These are phyloP conservation scores for Mucuna pruriens DNA, from an alignment of 306 rosid genomes.

Conservation along the genomic window DNA sequence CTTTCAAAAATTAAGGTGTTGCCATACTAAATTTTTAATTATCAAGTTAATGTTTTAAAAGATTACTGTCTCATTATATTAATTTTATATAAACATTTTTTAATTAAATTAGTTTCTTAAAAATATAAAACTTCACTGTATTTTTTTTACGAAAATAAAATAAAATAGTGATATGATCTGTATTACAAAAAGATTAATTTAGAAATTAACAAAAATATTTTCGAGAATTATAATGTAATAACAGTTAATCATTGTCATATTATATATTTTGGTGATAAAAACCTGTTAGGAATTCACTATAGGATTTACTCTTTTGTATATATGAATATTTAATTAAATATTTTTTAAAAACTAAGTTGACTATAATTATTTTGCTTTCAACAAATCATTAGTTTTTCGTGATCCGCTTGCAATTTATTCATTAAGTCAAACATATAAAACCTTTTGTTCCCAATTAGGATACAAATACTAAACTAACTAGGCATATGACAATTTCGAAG, in stretches of 20 bases:
- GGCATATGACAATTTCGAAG: conserved; percentile 1
- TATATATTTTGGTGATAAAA: not conserved
- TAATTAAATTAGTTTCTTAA: not conserved
- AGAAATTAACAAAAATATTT: not conserved
- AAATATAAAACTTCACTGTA: not conserved
- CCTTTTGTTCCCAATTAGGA: conserved; percentile 26
- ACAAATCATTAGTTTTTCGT: conserved; percentile 11
- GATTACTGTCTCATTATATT: not conserved
- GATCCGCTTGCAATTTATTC: not conserved
- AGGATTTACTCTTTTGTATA: not conserved
- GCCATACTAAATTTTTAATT: not conserved
- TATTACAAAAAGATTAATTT: not conserved
- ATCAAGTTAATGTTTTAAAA: not conserved
- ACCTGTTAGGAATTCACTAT: not conserved
- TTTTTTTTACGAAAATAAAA: not conserved
- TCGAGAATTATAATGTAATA: not conserved
- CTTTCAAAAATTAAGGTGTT: not conserved
- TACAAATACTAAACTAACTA: conserved; percentile 21
- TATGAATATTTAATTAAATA: not conserved
- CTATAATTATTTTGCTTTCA: conserved; percentile 11
- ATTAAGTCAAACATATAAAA: conserved; percentile 6
- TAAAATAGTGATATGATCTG: not conserved
- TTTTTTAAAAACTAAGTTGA: not conserved
- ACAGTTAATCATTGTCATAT: not conserved
- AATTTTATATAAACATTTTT: not conserved